Conservation (phyloP, 805 yeast species). For the Candida khao-thaluensis region DNA sequence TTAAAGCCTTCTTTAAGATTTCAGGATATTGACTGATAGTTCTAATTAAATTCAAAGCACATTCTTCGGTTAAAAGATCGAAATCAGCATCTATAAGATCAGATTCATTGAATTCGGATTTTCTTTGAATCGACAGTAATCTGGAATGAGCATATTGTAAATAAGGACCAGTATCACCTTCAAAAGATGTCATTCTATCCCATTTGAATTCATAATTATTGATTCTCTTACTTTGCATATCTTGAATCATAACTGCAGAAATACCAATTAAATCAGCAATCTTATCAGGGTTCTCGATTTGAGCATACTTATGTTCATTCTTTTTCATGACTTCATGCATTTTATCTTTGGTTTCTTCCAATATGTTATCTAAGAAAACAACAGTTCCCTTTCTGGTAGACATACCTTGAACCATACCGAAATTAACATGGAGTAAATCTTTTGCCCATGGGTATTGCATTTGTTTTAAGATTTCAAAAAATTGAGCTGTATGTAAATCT, state of each 20-base stretch:
- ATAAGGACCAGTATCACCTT: slow-evolving; percentile 99
- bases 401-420: slow-evolving; percentile 99
- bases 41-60: slow-evolving; percentile 71
- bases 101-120: slow-evolving; percentile 49
- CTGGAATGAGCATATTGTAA: slow-evolving; percentile 98
- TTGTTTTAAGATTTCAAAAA: slow-evolving; percentile 88
- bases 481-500: slow-evolving; percentile 90
- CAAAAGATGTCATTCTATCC: slow-evolving; percentile 97
- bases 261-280: slow-evolving; percentile 96
- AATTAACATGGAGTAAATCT: slow-evolving; percentile 77
- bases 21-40: slow-evolving; percentile 89
- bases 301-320: slow-evolving; percentile 87
- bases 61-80: slow-evolving; percentile 64
- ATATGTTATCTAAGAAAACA: slow-evolving; percentile 91
- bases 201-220: slow-evolving; percentile 96
- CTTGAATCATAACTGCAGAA: slow-evolving; percentile 98
- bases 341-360: slow-evolving; percentile 88
- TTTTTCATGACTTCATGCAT: slow-evolving; percentile 97
- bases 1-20: slow-evolving; percentile 74
- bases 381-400: slow-evolving; percentile 98
- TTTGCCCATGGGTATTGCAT: slow-evolving; percentile 89
- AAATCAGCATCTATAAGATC: slow-evolving; percentile 52
- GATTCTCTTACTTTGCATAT: slow-evolving; percentile 95
- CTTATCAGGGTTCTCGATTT: slow-evolving; percentile 88
- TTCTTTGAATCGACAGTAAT: slow-evolving; percentile 90